Conservation (phyloP, 768 basidiomycete species). For the Lentinula aciculospora region DNA sequence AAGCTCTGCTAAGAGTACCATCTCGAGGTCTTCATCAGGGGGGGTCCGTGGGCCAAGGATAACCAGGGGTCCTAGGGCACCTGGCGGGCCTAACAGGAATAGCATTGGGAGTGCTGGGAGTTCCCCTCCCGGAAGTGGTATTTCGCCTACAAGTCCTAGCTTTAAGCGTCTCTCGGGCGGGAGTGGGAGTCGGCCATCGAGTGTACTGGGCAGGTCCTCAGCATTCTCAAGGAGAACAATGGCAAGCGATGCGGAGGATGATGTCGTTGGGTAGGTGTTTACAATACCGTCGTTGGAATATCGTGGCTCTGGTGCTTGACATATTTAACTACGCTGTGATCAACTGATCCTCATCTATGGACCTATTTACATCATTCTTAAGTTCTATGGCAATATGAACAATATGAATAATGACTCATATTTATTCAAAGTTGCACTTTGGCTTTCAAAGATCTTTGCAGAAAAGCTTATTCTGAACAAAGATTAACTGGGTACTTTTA, state of each 20-base stretch:
- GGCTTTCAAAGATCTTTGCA: too few relatives aligned
- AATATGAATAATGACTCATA: too few relatives aligned
- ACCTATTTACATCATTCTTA: background rate
- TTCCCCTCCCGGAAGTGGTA: conserved; percentile 19
- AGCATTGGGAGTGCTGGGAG: conserved; percentile 26
- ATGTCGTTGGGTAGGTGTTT: conserved; percentile 41
- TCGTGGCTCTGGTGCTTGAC: background rate
- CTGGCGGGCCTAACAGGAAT: conserved; percentile 34
- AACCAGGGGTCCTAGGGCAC: conserved; percentile 40
- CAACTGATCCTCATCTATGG: background rate
- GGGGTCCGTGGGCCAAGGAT: conserved; percentile 44
- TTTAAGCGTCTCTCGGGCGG: conserved; percentile 43
- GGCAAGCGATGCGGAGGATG: conserved; percentile 82
- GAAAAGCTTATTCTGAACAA: too few relatives aligned
- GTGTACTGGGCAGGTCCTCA: conserved; percentile 42
- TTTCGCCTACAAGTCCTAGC: conserved; percentile 30
- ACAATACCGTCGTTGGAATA: background rate
- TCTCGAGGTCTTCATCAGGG: conserved; percentile 19
- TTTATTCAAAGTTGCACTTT: too few relatives aligned
- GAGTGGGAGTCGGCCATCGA: conserved; percentile 34
- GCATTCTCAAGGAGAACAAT: conserved; percentile 69
- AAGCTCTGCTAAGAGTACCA: conserved; percentile 13
- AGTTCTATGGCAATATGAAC: too few relatives aligned
- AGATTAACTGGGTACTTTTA: too few relatives aligned
- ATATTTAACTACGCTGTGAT: background rate